Base-by-base conservation (phyloP, 2,329 filamentous ascomycete species). In the Neopestalotiopsis sp. region DNA sequence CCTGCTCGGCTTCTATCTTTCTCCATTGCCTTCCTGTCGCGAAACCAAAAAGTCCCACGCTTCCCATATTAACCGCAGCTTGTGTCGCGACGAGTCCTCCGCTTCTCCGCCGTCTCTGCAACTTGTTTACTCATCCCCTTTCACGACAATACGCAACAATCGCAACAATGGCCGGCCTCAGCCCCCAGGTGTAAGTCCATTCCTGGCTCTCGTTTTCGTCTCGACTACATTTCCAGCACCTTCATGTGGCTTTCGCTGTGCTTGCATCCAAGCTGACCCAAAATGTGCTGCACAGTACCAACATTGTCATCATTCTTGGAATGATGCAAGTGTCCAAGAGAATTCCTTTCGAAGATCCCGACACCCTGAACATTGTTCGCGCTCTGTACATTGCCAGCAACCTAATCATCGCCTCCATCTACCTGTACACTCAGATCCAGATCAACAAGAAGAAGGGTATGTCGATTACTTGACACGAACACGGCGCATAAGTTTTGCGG, bases 251-350 rank as follows among this genome's bases (percentile, higher is more conserved):
- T 20, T 28, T 49, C 24, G 24, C 34, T 66, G 38, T 49, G 40
- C 62, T 7, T 38, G 6, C 38, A 58, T 28, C n/a, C 28, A 32
- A 72, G 68, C 79, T 79, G 69, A 80, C 73, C 34, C 68, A 57
- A 38, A 32, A 66, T 28, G 57, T 70, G 68, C 71, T 71, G 67
- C 72, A 74, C 82, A 97, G 94, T 78, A 94, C 93, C 82, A 97
- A 97, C 88, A 88, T 97, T 81, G 87, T 94, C 86, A 94, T 97
- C 91, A 95, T 97, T 85, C 90, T 97, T 76, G 93, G 93, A 80
- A 97, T 98, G 92, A 98, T 98, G 94, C 95, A 98, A 88, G 92
- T 97, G 71, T 93, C 94, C 76, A 98, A 98, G 89, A 94, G 92
- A 83, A 91, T 99, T 71, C 94, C 95, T 63, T 97, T 98, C 78